phyloP scores from a whole-genome alignment of 495 filamentous ascomycete species.

The Penicillium ochrochloron region DNA sequence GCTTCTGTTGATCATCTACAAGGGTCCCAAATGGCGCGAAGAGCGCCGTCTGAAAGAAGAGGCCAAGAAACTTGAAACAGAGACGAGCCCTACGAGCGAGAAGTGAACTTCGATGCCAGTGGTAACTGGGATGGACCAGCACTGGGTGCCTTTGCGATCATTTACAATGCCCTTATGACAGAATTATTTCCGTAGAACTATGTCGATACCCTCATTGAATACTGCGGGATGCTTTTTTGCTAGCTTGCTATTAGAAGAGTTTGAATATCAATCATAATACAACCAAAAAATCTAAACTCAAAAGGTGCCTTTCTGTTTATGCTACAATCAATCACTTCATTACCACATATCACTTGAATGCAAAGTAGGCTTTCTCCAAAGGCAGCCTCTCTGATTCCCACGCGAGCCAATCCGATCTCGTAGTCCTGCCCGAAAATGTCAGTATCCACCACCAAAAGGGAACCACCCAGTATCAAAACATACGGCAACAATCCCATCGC shows the following conservation, averaged over 20 bases:
- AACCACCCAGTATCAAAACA: constrained; percentile 36
- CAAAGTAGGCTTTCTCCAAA: constrained; percentile 67
- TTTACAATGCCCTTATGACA: constrained; percentile 12
- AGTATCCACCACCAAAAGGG: constrained; percentile 17
- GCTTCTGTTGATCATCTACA: constrained; percentile 49
- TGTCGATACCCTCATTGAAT: constrained; percentile 10
- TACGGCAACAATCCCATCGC: constrained; percentile 94
- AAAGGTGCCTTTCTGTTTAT: not conserved
- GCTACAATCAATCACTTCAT: not conserved
- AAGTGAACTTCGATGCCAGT: constrained; percentile 8
- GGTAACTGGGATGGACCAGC: not conserved
- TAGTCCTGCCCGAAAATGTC: constrained; percentile 63
- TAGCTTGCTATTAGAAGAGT: constrained; percentile 7
- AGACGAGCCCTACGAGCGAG: not conserved
- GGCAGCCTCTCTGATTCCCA: constrained; percentile 86
- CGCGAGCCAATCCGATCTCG: constrained; percentile 91
- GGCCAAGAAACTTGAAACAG: constrained; percentile 16
- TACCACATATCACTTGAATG: constrained; percentile 40
- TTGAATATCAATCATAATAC: constrained; percentile 8
- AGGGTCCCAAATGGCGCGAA: constrained; percentile 55
- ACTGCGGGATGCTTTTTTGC: not conserved
- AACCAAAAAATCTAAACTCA: constrained; percentile 6
- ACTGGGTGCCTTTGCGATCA: not conserved
- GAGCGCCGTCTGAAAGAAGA: constrained; percentile 37
- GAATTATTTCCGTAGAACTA: constrained; percentile 8